phyloP scores from a whole-genome alignment of 768 basidiomycete genomes.

The Cystobasidium onofrii region DNA sequence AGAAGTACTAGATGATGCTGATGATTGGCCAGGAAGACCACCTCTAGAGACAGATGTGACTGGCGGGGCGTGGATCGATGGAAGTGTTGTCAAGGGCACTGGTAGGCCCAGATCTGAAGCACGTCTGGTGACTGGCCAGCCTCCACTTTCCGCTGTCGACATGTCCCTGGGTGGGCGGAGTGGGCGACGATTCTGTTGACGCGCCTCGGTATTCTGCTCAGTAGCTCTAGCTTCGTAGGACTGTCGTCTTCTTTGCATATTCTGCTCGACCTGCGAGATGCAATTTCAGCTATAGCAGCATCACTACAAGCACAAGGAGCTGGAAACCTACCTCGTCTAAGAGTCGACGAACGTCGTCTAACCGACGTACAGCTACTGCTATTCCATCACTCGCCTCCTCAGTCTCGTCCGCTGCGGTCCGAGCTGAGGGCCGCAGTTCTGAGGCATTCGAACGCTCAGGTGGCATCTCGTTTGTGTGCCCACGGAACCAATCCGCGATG shows the following conservation, averaged over 20 bases:
- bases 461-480: background rate
- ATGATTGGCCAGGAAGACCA: background rate
- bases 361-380: background rate
- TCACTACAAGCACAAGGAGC: background rate
- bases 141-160: background rate
- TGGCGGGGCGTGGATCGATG: background rate
- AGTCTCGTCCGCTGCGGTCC: background rate
- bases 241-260: background rate
- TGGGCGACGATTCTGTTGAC: background rate
- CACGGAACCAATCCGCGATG: constrained; percentile 5
- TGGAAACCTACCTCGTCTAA: constrained; percentile 1
- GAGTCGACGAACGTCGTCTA: background rate
- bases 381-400: background rate
- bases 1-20: background rate
- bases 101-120: background rate
- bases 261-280: background rate
- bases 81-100: background rate
- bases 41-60: background rate
- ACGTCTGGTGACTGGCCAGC: background rate
- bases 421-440: background rate
- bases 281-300: too few species aligned
- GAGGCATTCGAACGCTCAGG: background rate
- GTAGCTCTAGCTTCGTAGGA: background rate
- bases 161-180: background rate
- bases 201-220: background rate